These are phyloP conservation scores for Exophiala xenobiotica DNA, from an alignment of 2,329 filamentous ascomycete species.

Conservation along the genomic window DNA sequence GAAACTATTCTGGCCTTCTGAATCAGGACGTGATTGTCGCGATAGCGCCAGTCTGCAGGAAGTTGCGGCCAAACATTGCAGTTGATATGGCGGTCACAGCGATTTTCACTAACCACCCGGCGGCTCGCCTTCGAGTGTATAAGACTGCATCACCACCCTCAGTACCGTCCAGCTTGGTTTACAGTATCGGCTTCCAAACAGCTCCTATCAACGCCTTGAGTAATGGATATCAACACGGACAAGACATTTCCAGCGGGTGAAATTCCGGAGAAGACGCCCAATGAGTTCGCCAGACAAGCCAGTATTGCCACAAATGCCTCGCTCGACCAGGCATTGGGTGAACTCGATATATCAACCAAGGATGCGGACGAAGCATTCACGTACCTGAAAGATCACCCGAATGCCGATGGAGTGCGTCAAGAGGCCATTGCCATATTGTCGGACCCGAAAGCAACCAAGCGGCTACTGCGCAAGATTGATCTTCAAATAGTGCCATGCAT, in stretches of 20 bases:
- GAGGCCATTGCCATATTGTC: conserved; percentile 24
- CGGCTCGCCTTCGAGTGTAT: too few species aligned
- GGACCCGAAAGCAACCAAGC: conserved; percentile 16
- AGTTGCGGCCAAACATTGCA: not conserved
- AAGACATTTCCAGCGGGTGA: not conserved
- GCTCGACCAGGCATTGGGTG: conserved; percentile 17
- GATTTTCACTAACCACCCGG: too few species aligned
- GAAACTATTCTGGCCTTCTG: conserved; percentile 4
- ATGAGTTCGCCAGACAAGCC: not conserved
- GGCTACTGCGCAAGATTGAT: conserved; percentile 36
- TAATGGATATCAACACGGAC: conserved; percentile 1
- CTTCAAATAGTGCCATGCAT: conserved; percentile 35
- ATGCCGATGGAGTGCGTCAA: conserved; percentile 21
- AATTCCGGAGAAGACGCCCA: not conserved
- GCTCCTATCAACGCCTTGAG: not conserved
- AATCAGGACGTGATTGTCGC: conserved; percentile 8
- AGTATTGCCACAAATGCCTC: conserved; percentile 6
- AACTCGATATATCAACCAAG: conserved; percentile 19
- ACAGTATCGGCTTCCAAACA: too few species aligned
- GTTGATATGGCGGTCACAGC: not conserved
- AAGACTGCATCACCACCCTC: too few species aligned
- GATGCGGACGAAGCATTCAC: conserved; percentile 26
- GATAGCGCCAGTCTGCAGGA: not conserved
- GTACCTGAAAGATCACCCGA: conserved; percentile 23
- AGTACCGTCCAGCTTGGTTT: too few species aligned